Conservation (phyloP, 306 rosid species). For the Cercis canadensis region DNA sequence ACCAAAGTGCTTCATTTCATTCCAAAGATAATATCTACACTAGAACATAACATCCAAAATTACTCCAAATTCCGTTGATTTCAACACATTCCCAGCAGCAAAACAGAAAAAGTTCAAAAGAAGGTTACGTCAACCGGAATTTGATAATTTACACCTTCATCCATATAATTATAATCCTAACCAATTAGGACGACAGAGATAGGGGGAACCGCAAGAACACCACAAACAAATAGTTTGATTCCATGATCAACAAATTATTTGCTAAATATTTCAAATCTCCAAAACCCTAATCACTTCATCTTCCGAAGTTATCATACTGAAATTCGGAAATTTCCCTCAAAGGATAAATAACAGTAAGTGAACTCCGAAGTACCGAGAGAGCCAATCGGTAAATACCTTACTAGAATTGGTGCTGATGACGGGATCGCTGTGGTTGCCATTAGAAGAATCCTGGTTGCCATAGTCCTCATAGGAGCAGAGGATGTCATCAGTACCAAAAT, state of each 20-base stretch:
- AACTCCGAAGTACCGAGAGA: background rate
- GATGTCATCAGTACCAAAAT: conserved; percentile 74
- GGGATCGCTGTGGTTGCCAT: conserved; percentile 61
- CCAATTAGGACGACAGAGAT: background rate
- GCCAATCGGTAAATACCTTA: conserved; percentile 54
- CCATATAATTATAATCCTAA: too few species aligned
- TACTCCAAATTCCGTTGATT: background rate
- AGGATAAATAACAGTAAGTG: conserved; percentile 7
- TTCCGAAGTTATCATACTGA: conserved; percentile 19
- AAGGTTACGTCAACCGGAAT: background rate
- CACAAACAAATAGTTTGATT: background rate
- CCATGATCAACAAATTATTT: background rate
- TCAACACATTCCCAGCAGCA: background rate
- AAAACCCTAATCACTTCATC: conserved; percentile 28
- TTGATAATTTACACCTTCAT: too few species aligned
- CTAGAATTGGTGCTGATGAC: conserved; percentile 40
- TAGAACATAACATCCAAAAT: background rate
- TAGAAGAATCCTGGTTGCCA: conserved; percentile 54
- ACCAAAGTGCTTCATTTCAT: background rate
- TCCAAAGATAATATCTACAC: background rate
- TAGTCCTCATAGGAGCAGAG: conserved; percentile 71
- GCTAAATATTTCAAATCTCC: conserved; percentile 19
- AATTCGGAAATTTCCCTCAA: conserved; percentile 5
- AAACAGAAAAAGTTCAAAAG: background rate
- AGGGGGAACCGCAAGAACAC: background rate